phyloP scores from a whole-genome alignment of 2,329 filamentous ascomycete genomes.

The Ophiostoma sp. region DNA sequence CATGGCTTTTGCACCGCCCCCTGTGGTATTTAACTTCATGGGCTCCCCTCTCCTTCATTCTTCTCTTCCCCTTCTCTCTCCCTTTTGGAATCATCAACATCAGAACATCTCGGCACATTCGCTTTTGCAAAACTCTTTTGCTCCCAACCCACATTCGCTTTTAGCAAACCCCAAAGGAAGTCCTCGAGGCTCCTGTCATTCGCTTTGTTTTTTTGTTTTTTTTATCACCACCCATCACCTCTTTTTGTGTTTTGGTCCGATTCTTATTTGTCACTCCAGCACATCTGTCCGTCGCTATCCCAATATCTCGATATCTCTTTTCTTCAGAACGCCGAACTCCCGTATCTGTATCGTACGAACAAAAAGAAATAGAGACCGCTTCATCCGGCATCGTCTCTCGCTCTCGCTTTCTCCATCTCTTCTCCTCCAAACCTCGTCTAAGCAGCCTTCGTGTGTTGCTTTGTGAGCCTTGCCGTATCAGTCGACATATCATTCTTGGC shows the following conservation, averaged over 20 bases:
- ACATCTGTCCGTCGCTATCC: slow-evolving; percentile 21
- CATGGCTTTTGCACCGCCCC: slow-evolving; percentile 21
- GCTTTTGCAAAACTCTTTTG: slow-evolving; percentile 40
- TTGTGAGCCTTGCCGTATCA: slow-evolving; percentile 14
- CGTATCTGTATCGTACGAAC: slow-evolving; percentile 20
- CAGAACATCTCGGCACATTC: slow-evolving; percentile 37
- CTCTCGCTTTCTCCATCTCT: not conserved
- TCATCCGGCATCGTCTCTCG: not conserved
- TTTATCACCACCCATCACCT: slow-evolving; percentile 1
- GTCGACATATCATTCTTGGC: not conserved
- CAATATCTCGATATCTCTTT: slow-evolving; percentile 9
- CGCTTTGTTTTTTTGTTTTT: slow-evolving; percentile 61
- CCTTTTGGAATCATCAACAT: slow-evolving; percentile 20
- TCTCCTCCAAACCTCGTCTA: not conserved
- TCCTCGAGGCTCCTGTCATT: slow-evolving; percentile 76
- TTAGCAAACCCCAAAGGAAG: slow-evolving; percentile 55
- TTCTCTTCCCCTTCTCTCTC: slow-evolving; percentile 18
- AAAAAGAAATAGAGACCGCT: not conserved
- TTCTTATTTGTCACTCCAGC: not conserved
- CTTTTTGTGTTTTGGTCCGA: slow-evolving; percentile 5
- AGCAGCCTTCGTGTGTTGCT: slow-evolving; percentile 1
- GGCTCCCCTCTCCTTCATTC: slow-evolving; percentile 30
- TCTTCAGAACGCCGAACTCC: not conserved
- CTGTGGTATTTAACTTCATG: slow-evolving; percentile 28
- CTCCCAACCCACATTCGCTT: slow-evolving; percentile 52